phyloP scores from a whole-genome alignment of 1,284 basidiomycete genomes.

The Cyathus olla region DNA sequence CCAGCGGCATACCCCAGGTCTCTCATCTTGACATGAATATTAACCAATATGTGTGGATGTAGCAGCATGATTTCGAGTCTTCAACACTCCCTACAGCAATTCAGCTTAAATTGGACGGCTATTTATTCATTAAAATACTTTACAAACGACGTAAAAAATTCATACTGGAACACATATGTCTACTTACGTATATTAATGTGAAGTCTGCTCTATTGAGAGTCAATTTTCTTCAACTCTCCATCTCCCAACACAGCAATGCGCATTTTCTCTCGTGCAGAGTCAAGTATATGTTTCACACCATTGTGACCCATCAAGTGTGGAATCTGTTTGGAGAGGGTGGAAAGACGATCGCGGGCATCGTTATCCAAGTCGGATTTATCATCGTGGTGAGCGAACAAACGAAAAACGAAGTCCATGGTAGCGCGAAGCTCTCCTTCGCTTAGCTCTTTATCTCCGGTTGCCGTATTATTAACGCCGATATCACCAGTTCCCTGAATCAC shows the following conservation, averaged over 20 bases:
- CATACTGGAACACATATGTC: no score
- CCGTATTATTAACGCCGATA: constrained; percentile 5
- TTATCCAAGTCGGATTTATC: not conserved
- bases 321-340: constrained; percentile 1
- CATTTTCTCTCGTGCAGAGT: not conserved
- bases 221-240: no score
- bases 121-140: no score
- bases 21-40: no score
- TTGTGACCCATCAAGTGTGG: not conserved
- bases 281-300: not conserved
- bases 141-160: no score
- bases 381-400: not conserved
- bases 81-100: no score
- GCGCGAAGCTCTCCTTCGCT: not conserved
- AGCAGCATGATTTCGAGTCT: no score
- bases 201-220: no score
- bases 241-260: not conserved
- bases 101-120: no score
- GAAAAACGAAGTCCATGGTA: constrained; percentile 2
- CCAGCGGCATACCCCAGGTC: no score
- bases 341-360: not conserved
- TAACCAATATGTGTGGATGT: no score
- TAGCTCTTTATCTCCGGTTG: constrained; percentile 7
- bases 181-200: no score
- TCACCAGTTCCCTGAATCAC: constrained; percentile 12